These are phyloP conservation scores for Fusarium floridanum DNA, from an alignment of 2,329 filamentous ascomycete genomes.

Conservation along the genomic window DNA sequence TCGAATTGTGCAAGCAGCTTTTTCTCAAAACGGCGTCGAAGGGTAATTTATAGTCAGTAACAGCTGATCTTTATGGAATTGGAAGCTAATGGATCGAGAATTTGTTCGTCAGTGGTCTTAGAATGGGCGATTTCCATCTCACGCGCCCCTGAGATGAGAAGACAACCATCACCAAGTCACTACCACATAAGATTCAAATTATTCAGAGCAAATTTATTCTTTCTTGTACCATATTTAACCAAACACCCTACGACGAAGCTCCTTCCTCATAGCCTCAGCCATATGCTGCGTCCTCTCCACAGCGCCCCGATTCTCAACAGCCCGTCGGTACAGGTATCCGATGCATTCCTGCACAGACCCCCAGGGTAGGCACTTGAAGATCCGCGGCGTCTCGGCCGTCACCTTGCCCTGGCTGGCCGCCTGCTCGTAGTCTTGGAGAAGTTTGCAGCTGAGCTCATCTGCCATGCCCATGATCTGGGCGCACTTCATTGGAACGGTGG, in stretches of 20 bases:
- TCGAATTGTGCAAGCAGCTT: not conserved
- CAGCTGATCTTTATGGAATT: not conserved
- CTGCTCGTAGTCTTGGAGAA: constrained; percentile 55
- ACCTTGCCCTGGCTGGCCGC: constrained; percentile 9
- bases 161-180: not conserved
- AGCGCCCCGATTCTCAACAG: constrained; percentile 55
- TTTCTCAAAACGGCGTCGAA: not conserved
- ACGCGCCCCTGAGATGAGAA: not conserved
- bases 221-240: constrained; percentile 12
- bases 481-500: constrained; percentile 56
- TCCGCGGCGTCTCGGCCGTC: constrained; percentile 37
- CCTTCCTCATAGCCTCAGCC: constrained; percentile 46
- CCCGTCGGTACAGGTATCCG: constrained; percentile 54
- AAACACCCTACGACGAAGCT: constrained; percentile 46
- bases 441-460: constrained; percentile 65
- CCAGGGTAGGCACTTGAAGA: constrained; percentile 57
- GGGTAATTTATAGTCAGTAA: not conserved
- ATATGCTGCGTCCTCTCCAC: constrained; percentile 50
- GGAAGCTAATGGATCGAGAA: not conserved
- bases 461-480: constrained; percentile 71
- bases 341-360: constrained; percentile 55
- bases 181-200: not conserved
- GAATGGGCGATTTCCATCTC: no score
- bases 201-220: not conserved
- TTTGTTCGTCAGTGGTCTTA: not conserved